Conservation (phyloP, 768 basidiomycete genomes). For the Serendipita indica region DNA sequence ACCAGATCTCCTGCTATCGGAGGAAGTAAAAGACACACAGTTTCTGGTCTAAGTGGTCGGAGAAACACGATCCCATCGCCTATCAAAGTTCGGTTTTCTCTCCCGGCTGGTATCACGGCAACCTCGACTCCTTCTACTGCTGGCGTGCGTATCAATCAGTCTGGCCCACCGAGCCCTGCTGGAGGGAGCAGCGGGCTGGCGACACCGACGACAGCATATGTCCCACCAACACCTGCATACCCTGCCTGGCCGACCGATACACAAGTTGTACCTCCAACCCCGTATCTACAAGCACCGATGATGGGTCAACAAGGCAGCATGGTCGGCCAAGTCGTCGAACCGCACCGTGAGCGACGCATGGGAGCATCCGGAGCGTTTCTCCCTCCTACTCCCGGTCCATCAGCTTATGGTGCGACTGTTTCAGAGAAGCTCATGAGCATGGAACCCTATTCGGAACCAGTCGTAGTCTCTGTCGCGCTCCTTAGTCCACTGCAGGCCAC, state of each 20-base stretch:
- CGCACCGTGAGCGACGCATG: constrained; percentile 41
- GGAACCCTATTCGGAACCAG: constrained; percentile 31
- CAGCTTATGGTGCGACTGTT: constrained; percentile 1
- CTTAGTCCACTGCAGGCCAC: constrained; percentile 17
- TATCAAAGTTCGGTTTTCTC: constrained; percentile 6
- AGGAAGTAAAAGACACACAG: constrained; percentile 44
- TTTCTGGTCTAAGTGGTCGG: constrained; percentile 22
- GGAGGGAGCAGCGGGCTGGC: not conserved
- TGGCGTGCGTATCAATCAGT: constrained; percentile 8
- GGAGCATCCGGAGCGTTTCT: constrained; percentile 16
- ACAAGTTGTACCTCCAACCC: constrained; percentile 32
- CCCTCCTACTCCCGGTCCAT: not conserved
- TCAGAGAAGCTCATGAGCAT: constrained; percentile 27
- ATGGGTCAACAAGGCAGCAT: constrained; percentile 32
- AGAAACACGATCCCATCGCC: constrained; percentile 10
- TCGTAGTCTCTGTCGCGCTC: constrained; percentile 57
- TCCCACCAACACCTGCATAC: constrained; percentile 55
- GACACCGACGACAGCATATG: constrained; percentile 16
- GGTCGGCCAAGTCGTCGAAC: constrained; percentile 47
- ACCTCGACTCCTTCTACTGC: constrained; percentile 19
- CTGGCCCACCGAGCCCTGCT: not conserved
- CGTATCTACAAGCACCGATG: constrained; percentile 42
- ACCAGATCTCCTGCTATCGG: constrained; percentile 25
- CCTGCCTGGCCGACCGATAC: constrained; percentile 42
- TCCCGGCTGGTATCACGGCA: constrained; percentile 21